Evolutionary conservation across 2,329 filamentous ascomycete genomes (phyloP), one percentile per base, ranked within the genome.

Genomic region (Pseudogymnoascus sp.): DNA sequence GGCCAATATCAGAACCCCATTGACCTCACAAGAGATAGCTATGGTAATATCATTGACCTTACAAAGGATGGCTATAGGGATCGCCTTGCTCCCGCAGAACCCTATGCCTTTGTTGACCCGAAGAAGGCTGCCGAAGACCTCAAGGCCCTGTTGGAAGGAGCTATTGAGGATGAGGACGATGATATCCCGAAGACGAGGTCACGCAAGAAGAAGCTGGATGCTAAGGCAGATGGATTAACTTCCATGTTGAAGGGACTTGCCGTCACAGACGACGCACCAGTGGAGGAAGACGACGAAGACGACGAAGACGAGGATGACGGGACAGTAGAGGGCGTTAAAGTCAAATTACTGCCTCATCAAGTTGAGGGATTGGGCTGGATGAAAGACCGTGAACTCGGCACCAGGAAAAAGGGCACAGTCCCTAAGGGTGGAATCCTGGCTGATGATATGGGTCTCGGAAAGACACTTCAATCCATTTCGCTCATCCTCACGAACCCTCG

Each of bases 391-490:
- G 95, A 99, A 76, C 86, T 91, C 10, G 93, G 93, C 2, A 86
- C 86, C 16, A 86, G 90, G 66, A 96, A 95, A 77, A 89, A 88
- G 69, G 90, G 90, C 65, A 84, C 78, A 64, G 82, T 93, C 7
- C 59, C 59, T 1, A 95, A 96, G 70, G 95, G 95, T 37, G 95
- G 95, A 16, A 96, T 99, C 67, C 82, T 99, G 37, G 95, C 95
- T 16, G 95, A 99, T 71, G 95, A 99, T 73, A 96, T 97, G 93
- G 93, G 93, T 68, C 80, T 97, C 12, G 95, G 95, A 64, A 99
- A 99, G 80, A 99, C 95, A 0, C 83, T 99, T 12, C 95, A 99
- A 76, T 91, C 93, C 1, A 90, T 99, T 64, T 87, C 93, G 1
- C 81, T 97, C 34, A 89, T 99, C 45, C 81, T 99, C 39, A 89